phyloP scores from a whole-genome alignment of 2,329 filamentous ascomycete species.

The Torrubiellomyces zombiae region DNA sequence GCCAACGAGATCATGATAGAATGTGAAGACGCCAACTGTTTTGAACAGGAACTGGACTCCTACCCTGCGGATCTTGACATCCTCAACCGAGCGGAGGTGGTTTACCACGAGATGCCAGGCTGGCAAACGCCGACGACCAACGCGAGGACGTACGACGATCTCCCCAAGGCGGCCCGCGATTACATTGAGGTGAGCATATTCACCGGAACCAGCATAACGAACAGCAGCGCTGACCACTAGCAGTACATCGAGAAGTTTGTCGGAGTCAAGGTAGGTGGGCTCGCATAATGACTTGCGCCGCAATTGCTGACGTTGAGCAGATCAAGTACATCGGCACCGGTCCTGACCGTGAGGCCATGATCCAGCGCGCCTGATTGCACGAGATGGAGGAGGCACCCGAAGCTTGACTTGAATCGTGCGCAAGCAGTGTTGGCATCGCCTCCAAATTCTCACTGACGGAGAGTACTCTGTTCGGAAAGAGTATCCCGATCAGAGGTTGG shows the following conservation, averaged over 20 bases:
- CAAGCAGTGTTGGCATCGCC: too few species aligned
- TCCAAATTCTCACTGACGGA: too few species aligned
- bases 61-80: conserved; percentile 48
- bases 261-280: conserved; percentile 30
- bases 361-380: conserved; percentile 5
- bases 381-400: too few species aligned
- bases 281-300: conserved; percentile 4
- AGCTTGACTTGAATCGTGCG: too few species aligned
- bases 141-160: conserved; percentile 40
- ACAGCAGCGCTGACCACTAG: conserved; percentile 5
- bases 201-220: too few species aligned
- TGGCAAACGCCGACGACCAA: conserved; percentile 51
- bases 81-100: conserved; percentile 42
- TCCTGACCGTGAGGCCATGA: conserved; percentile 7
- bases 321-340: conserved; percentile 8
- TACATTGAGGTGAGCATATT: conserved; percentile 38
- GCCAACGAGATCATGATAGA: conserved; percentile 5
- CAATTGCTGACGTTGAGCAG: conserved; percentile 9
- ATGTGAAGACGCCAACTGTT: conserved; percentile 11
- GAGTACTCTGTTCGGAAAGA: too few species aligned
- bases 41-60: conserved; percentile 18
- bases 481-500: too few species aligned
- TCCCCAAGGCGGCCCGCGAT: conserved; percentile 45
- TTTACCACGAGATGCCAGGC: conserved; percentile 52
- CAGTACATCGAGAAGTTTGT: conserved; percentile 48